Percentiles rank a stretch among this genome's conserved stretches.
These are phyloP conservation scores for Salinomyces thailandicus DNA, from an alignment of 2,329 filamentous ascomycete species.

Conservation along the genomic window DNA sequence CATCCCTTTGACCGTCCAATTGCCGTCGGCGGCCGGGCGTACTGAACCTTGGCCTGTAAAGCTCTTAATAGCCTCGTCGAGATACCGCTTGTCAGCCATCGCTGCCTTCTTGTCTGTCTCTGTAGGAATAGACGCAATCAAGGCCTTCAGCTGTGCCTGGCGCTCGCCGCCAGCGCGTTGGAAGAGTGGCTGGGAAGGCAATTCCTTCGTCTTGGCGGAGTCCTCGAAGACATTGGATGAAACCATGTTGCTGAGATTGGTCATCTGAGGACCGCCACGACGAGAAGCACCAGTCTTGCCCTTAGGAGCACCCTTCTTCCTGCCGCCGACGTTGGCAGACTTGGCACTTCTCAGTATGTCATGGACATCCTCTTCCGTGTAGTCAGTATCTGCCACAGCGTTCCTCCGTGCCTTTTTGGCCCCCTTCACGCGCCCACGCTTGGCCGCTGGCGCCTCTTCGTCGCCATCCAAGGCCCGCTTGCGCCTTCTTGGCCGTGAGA, in stretches of 20 bases:
- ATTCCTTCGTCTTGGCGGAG: conserved; percentile 8
- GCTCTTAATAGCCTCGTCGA: conserved; percentile 31
- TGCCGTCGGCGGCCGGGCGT: conserved; percentile 16
- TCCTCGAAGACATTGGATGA: conserved; percentile 19
- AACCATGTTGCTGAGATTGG: conserved; percentile 11
- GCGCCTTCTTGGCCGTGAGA: neutral
- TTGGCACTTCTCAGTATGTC: conserved; percentile 6
- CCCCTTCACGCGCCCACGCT: conserved; percentile 1
- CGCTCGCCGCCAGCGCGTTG: conserved; percentile 16
- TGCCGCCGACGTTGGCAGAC: conserved; percentile 1
- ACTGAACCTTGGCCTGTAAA: conserved; percentile 31
- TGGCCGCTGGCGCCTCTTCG: neutral
- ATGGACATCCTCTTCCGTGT: conserved; percentile 5
- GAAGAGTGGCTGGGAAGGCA: conserved; percentile 16
- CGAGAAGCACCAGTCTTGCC: conserved; percentile 6
- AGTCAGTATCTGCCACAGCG: neutral
- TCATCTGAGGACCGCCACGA: conserved; percentile 4
- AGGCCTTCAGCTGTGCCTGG: conserved; percentile 28
- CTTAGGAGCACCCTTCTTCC: conserved; percentile 6
- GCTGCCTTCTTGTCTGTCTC: conserved; percentile 8
- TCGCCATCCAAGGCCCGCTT: conserved; percentile 3
- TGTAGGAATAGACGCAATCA: conserved; percentile 24
- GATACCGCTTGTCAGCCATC: conserved; percentile 26
- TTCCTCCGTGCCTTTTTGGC: conserved; percentile 2
- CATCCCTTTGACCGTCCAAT: conserved; percentile 38